phyloP scores from a whole-genome alignment of 331 rosid genomes.

The Malus hybrid region DNA sequence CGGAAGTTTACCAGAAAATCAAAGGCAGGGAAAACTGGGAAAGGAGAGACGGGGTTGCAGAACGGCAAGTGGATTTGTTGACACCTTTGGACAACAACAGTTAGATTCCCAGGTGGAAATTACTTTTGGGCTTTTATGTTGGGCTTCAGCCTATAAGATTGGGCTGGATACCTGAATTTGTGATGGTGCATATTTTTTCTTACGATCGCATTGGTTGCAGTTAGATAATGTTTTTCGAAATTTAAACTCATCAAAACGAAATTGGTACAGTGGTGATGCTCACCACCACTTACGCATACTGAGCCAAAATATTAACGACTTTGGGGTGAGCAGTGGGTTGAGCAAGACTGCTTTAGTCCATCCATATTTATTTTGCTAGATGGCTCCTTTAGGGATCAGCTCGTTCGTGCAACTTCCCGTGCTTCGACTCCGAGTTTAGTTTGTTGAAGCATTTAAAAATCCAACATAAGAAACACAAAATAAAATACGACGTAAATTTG shows the following conservation, averaged over 20 bases:
- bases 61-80: background rate
- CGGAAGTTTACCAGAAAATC: background rate
- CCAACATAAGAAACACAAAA: background rate
- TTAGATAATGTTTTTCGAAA: no score
- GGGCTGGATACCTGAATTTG: background rate
- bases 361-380: background rate
- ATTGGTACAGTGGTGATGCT: background rate
- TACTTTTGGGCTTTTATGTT: background rate
- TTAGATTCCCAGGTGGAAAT: background rate
- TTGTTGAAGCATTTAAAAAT: background rate
- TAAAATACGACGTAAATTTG: background rate
- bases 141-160: conserved; percentile 16
- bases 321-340: background rate
- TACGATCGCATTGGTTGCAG: no score
- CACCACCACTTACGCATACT: no score
- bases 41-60: background rate
- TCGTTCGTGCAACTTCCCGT: background rate
- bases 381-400: background rate
- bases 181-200: background rate
- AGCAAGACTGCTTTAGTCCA: background rate
- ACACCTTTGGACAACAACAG: background rate
- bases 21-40: background rate
- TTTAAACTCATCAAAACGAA: no score
- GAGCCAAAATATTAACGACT: no score
- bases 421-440: background rate